Evolutionary conservation across 179 eudicot genomes (phyloP).

Genomic region (Amaranthus tricolor): DNA sequence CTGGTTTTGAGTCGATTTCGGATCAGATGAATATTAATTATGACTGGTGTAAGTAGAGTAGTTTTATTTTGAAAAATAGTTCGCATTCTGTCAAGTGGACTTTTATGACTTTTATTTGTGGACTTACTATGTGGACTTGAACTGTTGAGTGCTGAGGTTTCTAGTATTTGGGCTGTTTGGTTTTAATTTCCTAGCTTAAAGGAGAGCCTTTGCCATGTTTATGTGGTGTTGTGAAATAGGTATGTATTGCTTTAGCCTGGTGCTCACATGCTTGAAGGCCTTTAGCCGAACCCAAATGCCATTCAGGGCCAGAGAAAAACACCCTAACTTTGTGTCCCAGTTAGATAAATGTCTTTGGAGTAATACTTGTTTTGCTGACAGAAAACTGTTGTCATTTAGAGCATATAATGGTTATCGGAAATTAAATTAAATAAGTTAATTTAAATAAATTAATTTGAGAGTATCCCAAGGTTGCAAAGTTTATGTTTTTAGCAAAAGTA

Average conservation of each 20-base stretch:
- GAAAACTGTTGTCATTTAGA: not conserved
- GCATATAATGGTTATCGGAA: too few species aligned
- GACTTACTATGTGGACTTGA: not conserved
- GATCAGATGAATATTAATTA: too few species aligned
- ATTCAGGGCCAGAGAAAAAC: not conserved
- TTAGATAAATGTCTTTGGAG: not conserved
- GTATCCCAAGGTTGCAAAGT: too few species aligned
- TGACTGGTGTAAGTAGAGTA: too few species aligned
- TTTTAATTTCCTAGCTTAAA: not conserved
- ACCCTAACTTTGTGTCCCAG: not conserved
- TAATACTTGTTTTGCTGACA: not conserved
- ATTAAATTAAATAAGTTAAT: too few species aligned
- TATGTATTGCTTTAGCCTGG: not conserved
- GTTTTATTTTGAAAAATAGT: too few species aligned
- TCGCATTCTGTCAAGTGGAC: too few species aligned
- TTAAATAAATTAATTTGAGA: too few species aligned
- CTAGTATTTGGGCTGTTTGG: not conserved
- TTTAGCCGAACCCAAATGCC: not conserved
- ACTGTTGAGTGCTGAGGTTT: not conserved
- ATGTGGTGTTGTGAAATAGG: too few species aligned
- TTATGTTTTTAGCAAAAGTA: too few species aligned
- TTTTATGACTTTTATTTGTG: too few species aligned
- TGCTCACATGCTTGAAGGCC: not conserved
- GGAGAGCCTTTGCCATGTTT: not conserved
- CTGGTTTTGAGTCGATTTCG: too few species aligned